These are phyloP conservation scores for Isatis tinctoria DNA, from an alignment of 345 rosid genomes.

Conservation along the genomic window DNA sequence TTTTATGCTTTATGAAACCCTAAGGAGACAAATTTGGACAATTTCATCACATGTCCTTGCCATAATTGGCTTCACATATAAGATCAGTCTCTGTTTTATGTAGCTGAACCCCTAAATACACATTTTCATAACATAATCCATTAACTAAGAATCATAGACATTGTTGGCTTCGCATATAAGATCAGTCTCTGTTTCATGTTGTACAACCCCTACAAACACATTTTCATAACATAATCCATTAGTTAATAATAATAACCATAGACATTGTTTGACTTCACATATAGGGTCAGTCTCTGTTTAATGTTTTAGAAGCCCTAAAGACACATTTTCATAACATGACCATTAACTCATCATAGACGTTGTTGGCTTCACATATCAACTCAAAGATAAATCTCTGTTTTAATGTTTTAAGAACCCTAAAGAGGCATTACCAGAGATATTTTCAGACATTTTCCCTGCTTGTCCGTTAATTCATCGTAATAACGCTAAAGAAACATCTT, in stretches of 20 bases:
- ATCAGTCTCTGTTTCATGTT: background rate
- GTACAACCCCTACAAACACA: background rate
- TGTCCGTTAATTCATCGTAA: background rate
- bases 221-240: background rate
- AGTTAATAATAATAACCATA: background rate
- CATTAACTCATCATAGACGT: background rate
- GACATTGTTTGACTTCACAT: background rate
- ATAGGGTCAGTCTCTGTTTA: background rate
- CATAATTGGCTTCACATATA: background rate
- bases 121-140: background rate
- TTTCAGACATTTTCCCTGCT: background rate
- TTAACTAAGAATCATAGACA: background rate
- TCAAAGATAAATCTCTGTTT: background rate
- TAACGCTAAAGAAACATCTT: background rate
- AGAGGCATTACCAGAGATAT: background rate
- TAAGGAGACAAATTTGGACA: background rate
- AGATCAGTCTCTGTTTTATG: background rate
- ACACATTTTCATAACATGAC: background rate
- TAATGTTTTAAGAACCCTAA: background rate
- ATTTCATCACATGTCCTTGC: background rate
- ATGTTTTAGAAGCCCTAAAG: background rate
- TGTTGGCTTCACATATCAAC: background rate
- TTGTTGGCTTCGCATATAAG: background rate
- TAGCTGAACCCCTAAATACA: background rate
- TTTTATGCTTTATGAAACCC: background rate